Evolutionary conservation across 1,139 yeast species (phyloP).

Genomic region (Geotrichum histeridarum): DNA sequence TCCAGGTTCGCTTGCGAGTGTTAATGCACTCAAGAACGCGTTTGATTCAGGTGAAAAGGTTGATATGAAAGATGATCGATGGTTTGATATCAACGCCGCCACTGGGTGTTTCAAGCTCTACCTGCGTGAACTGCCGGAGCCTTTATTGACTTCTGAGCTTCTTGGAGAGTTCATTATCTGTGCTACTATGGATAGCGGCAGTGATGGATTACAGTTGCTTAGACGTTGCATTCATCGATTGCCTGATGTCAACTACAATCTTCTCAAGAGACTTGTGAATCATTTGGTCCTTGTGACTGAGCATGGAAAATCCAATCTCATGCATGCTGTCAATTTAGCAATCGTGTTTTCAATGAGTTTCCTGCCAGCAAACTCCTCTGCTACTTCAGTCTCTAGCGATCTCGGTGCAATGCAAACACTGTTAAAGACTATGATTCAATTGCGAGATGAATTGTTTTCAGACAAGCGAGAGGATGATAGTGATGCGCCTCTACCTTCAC

Average conservation of each 20-base stretch:
- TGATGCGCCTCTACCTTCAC: conserved; percentile 12
- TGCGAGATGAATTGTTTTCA: conserved; percentile 31
- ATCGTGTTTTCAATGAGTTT: conserved; percentile 67
- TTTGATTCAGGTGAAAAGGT: conserved; percentile 72
- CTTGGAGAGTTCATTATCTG: conserved; percentile 47
- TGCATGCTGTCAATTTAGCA: conserved; percentile 77
- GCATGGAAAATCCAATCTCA: conserved; percentile 57
- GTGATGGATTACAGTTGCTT: conserved; percentile 41
- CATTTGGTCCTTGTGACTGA: conserved; percentile 61
- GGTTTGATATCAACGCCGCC: conserved; percentile 80
- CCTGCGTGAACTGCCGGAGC: conserved; percentile 84
- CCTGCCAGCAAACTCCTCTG: conserved; percentile 33
- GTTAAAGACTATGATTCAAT: conserved; percentile 36
- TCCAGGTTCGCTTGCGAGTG: conserved; percentile 80
- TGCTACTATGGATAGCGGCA: conserved; percentile 22
- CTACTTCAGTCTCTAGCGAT: conserved; percentile 29
- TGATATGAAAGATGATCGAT: conserved; percentile 58
- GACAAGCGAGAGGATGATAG: conserved; percentile 15
- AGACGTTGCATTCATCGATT: conserved; percentile 45
- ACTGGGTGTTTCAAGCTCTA: conserved; percentile 86
- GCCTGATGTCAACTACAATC: conserved; percentile 62
- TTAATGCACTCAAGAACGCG: conserved; percentile 60
- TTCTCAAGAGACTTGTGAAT: conserved; percentile 58
- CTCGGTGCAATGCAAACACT: conserved; percentile 39
- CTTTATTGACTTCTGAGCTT: conserved; percentile 61